These are phyloP conservation scores for Lenzites betulinus DNA, from an alignment of 768 basidiomycete species.

Conservation along the genomic window DNA sequence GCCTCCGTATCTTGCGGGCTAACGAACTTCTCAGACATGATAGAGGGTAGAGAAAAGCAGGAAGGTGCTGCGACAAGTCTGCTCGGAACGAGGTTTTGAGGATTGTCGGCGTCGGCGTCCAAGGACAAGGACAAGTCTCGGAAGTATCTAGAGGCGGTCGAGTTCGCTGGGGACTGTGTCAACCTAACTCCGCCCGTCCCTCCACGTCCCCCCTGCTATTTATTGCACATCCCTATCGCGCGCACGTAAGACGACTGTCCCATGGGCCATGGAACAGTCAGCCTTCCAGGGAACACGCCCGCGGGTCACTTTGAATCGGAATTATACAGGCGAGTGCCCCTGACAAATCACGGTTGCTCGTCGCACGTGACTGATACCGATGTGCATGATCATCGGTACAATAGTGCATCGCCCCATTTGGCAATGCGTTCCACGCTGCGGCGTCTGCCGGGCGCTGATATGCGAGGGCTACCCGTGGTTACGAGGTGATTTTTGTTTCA, in stretches of 20 bases:
- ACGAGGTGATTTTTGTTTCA: background rate
- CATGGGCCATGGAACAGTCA: background rate
- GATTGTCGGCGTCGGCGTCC: constrained; percentile 1
- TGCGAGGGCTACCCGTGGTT: background rate
- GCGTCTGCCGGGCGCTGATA: constrained; percentile 3
- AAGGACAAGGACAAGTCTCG: background rate
- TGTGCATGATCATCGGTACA: background rate
- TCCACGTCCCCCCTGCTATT: background rate
- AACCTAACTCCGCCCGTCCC: constrained; percentile 1
- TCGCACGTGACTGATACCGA: background rate
- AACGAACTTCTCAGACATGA: constrained; percentile 5
- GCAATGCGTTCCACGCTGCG: constrained; percentile 2
- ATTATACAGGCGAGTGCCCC: background rate
- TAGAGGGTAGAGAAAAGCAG: background rate
- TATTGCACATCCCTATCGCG: background rate
- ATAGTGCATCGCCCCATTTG: constrained; percentile 3
- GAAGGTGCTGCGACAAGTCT: background rate
- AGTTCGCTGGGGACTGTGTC: constrained; percentile 1
- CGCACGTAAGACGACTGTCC: background rate
- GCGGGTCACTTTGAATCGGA: no score
- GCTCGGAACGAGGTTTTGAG: background rate
- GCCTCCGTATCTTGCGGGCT: constrained; percentile 3
- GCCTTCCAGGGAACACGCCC: background rate
- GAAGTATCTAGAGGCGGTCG: constrained; percentile 11
- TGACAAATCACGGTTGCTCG: background rate